Base-by-base conservation (phyloP, 2,329 filamentous ascomycete species). In the Xenosphaeropsis pyriputrescens region DNA sequence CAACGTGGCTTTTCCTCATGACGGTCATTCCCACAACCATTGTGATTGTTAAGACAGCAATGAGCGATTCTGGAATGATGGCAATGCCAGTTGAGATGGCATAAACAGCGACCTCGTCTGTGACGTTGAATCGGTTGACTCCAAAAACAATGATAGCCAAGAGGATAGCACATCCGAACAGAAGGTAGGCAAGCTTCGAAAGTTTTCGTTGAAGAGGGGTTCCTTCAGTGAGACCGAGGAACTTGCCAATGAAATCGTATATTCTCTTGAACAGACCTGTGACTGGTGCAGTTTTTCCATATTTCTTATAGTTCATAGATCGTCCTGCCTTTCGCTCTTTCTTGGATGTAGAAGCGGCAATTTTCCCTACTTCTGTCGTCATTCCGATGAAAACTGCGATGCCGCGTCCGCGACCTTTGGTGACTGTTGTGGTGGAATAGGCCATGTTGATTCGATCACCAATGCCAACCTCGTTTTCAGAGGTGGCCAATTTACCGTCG, bases 161-260 rank as follows among this genome's bases (percentile, higher is more conserved):
- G 16, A 60, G 35, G 31, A 59, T 50, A 22, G 56, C 76, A 42
- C 75, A 68, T 19, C 64, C 70, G 49, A 81, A 79, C 4, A 81
- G 64, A 6, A 73, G 54, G 32, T 79, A 68, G 16, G 76, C 76
- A 42, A 81, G 64, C 50, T 75, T 74, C 47, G 72, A 75, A 36
- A 81, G 57, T 48, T 75, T 79, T 42, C 71, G 69, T 50, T 79
- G 75, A 29, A 81, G 60, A 1, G 76, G 76, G 14, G 76, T 81
- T 18, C 76, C 76, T 34, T 70, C 67, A 35, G 64, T 70, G 39
- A 78, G 60, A 36, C 74, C 72, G 32, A 78, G 58, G 44, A 78
- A 71, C 43, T 64, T 62, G 33, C 68, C 65, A 42, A 68, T 48
- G 16, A 58, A 57, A 50, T 72, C 67, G 45, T 57, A 63, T 18